Conservation (phyloP, 1,139 yeast species). For the Hyphopichia pseudoburtonii region DNA sequence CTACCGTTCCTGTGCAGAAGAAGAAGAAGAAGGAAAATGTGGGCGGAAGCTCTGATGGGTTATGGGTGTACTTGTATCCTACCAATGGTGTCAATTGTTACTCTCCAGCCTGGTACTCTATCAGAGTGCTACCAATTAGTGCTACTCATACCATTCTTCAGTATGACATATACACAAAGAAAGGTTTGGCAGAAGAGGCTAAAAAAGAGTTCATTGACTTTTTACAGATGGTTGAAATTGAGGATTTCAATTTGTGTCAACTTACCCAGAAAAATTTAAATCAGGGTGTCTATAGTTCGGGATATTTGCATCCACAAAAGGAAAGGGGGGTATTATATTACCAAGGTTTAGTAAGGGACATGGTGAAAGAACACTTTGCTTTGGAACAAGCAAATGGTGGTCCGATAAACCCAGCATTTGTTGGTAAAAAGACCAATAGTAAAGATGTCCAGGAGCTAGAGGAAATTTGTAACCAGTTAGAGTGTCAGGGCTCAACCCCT, state of each 20-base stretch:
- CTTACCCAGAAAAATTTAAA: slow-evolving; percentile 59
- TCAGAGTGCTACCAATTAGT: slow-evolving; percentile 54
- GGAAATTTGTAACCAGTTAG: slow-evolving; percentile 47
- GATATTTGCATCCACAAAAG: slow-evolving; percentile 57
- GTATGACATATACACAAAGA: slow-evolving; percentile 61
- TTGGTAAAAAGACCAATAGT: slow-evolving; percentile 36
- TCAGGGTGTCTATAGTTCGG: slow-evolving; percentile 58
- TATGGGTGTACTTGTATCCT: slow-evolving; percentile 63
- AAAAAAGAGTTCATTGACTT: slow-evolving; percentile 64
- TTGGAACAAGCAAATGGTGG: slow-evolving; percentile 44
- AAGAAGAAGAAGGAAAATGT: slow-evolving; percentile 38
- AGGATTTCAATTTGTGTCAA: slow-evolving; percentile 59
- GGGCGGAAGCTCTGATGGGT: slow-evolving; percentile 60
- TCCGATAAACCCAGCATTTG: slow-evolving; percentile 52
- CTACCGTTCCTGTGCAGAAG: slow-evolving; percentile 8
- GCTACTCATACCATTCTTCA: slow-evolving; percentile 57
- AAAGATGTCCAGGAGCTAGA: slow-evolving; percentile 50
- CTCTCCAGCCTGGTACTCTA: slow-evolving; percentile 67
- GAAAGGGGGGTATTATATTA: slow-evolving; percentile 60
- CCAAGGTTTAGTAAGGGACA: slow-evolving; percentile 55
- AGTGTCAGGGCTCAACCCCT: slow-evolving; percentile 43
- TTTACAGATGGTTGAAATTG: slow-evolving; percentile 58
- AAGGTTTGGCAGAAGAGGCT: slow-evolving; percentile 49
- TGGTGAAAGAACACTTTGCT: slow-evolving; percentile 55
- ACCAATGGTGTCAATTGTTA: slow-evolving; percentile 61